Percentiles rank a stretch among this genome's conserved stretches.
Conservation (phyloP, 345 rosid species). For the Salix caprea region DNA sequence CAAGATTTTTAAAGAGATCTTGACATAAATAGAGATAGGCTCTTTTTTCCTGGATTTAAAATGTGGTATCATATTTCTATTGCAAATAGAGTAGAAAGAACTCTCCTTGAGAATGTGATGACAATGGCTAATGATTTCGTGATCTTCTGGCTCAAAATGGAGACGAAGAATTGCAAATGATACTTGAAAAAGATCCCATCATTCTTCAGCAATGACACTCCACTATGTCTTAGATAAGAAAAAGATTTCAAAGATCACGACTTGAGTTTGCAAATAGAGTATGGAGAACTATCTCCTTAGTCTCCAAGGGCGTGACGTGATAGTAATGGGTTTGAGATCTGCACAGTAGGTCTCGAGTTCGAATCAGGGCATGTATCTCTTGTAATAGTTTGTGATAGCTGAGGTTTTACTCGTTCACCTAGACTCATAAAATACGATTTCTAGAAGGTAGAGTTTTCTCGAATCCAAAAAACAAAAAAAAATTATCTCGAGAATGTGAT, state of each 20-base stretch:
- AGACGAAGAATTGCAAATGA: no score
- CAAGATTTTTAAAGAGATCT: no score
- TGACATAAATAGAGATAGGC: no score
- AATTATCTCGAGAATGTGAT: neutral
- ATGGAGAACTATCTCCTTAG: neutral
- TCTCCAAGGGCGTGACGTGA: no score
- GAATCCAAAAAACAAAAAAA: no score
- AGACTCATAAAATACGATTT: no score
- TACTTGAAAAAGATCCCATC: neutral
- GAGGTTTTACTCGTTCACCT: no score
- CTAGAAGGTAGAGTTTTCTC: no score
- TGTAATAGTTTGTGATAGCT: accelerated
- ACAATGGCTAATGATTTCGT: neutral
- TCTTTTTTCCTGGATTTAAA: neutral
- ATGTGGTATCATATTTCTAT: neutral
- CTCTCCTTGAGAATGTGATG: neutral
- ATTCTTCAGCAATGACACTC: neutral
- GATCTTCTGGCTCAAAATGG: neutral
- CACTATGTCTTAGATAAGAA: no score
- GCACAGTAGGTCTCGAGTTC: no score
- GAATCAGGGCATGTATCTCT: accelerated
- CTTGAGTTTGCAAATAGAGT: neutral
- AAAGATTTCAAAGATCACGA: neutral
- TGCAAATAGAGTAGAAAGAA: neutral
- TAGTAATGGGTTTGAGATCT: accelerated